A percentile compares a stretch with the other conserved stretches of the same genome.
These are phyloP conservation scores for Aphanocladium album DNA, from an alignment of 2,329 filamentous ascomycete genomes.

Conservation along the genomic window DNA sequence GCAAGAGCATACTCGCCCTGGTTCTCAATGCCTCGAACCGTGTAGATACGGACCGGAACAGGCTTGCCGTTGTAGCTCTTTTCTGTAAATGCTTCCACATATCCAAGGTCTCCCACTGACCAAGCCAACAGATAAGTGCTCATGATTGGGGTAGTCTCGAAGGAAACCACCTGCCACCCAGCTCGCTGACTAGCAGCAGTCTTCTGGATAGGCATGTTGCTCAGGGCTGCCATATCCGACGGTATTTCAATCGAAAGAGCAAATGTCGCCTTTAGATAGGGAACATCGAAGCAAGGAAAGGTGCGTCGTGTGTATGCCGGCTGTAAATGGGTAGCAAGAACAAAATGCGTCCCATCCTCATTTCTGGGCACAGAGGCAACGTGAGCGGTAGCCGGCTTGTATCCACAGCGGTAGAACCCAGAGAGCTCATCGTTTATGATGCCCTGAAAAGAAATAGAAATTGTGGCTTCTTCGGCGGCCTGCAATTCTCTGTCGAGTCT, in stretches of 20 bases:
- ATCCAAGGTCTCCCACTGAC: slow-evolving; percentile 96
- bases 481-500: slow-evolving; percentile 68
- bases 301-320: slow-evolving; percentile 88
- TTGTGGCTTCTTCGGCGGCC: slow-evolving; percentile 56
- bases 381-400: slow-evolving; percentile 73
- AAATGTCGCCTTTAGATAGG: slow-evolving; percentile 93
- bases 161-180: slow-evolving; percentile 69
- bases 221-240: slow-evolving; percentile 78
- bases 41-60: slow-evolving; percentile 94
- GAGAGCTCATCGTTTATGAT: slow-evolving; percentile 86
- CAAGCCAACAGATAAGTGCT: slow-evolving; percentile 87
- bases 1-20: slow-evolving; percentile 83
- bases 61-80: slow-evolving; percentile 86
- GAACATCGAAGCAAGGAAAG: slow-evolving; percentile 97
- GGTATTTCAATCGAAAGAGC: slow-evolving; percentile 91
- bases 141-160: slow-evolving; percentile 83
- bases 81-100: slow-evolving; percentile 85
- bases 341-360: slow-evolving; percentile 55
- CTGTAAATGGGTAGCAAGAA: slow-evolving; percentile 96
- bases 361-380: slow-evolving; percentile 73
- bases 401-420: slow-evolving; percentile 90
- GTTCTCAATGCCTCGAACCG: slow-evolving; percentile 85
- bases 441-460: slow-evolving; percentile 71
- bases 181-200: slow-evolving; percentile 48
- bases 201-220: slow-evolving; percentile 88